Evolutionary conservation across 2,329 filamentous ascomycete species (phyloP).

Genomic region (Nothophaeocryptopus gaeumannii): DNA sequence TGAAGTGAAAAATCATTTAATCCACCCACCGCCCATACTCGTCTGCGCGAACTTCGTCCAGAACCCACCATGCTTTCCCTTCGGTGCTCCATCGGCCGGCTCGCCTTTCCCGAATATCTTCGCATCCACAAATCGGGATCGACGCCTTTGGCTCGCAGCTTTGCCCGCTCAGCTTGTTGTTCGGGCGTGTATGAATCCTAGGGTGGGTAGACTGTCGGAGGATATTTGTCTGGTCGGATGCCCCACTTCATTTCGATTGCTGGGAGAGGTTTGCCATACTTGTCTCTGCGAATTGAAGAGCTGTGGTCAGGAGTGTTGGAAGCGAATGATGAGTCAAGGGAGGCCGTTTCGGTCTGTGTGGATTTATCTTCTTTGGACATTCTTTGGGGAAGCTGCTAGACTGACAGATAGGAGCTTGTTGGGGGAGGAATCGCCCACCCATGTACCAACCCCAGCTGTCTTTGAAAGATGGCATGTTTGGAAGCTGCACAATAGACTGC

Average conservation of each 20-base stretch:
- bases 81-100: constrained; percentile 8
- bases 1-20: neutral
- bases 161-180: constrained; percentile 13
- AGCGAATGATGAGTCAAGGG: no score
- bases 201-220: constrained; percentile 1
- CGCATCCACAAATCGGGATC: constrained; percentile 16
- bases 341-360: no score
- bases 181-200: constrained; percentile 11
- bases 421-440: no score
- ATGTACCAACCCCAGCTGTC: no score
- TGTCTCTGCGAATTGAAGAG: no score
- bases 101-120: constrained; percentile 8
- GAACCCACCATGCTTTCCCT: constrained; percentile 5
- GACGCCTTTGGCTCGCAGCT: constrained; percentile 15
- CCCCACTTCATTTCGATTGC: constrained; percentile 15
- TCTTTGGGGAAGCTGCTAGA: no score
- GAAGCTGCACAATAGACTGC: no score
- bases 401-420: no score
- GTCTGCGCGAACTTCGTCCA: constrained; percentile 18
- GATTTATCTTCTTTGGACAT: no score
- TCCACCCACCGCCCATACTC: constrained; percentile 14
- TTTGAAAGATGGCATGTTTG: no score
- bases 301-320: no score
- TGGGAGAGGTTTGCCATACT: constrained; percentile 1
- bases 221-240: constrained; percentile 6